A percentile compares a stretch with the other conserved stretches of the same genome.
These are phyloP conservation scores for Fusarium poae DNA, from an alignment of 2,329 filamentous ascomycete genomes.

Conservation along the genomic window DNA sequence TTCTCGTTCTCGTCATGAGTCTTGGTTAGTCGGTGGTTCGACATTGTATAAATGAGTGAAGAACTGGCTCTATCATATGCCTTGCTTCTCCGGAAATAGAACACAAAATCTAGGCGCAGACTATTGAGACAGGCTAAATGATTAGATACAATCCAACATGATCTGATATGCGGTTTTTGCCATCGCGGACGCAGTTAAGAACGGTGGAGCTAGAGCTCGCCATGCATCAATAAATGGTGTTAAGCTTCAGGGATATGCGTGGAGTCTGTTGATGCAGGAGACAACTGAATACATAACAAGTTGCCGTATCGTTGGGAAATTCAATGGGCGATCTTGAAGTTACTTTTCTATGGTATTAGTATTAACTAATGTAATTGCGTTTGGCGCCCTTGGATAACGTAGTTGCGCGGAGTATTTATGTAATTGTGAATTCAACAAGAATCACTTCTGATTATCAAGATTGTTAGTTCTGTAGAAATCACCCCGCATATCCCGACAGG, in stretches of 20 bases:
- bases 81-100: conserved; percentile 9
- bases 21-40: conserved; percentile 12
- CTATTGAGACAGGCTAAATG: conserved; percentile 7
- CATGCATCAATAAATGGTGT: conserved; percentile 21
- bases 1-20: neutral
- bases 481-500: conserved; percentile 33
- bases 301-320: conserved; percentile 21
- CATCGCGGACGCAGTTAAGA: conserved; percentile 16
- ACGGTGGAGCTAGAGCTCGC: conserved; percentile 35
- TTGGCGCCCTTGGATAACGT: conserved; percentile 6
- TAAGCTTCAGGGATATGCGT: conserved; percentile 35
- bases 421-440: conserved; percentile 25
- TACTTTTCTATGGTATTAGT: neutral
- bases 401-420: conserved; percentile 29
- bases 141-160: conserved; percentile 12
- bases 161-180: conserved; percentile 39
- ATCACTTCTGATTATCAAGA: conserved; percentile 25
- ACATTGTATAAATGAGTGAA: neutral
- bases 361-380: neutral
- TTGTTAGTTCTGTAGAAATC: conserved; percentile 19
- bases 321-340: conserved; percentile 3
- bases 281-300: conserved; percentile 4
- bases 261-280: conserved; percentile 22
- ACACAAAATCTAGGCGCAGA: conserved; percentile 9
- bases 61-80: neutral